A percentile compares a stretch with the other conserved stretches of the same genome.
phyloP scores from a whole-genome alignment of 371 early-diverging fungal species.

The Mucor circinelloides region DNA sequence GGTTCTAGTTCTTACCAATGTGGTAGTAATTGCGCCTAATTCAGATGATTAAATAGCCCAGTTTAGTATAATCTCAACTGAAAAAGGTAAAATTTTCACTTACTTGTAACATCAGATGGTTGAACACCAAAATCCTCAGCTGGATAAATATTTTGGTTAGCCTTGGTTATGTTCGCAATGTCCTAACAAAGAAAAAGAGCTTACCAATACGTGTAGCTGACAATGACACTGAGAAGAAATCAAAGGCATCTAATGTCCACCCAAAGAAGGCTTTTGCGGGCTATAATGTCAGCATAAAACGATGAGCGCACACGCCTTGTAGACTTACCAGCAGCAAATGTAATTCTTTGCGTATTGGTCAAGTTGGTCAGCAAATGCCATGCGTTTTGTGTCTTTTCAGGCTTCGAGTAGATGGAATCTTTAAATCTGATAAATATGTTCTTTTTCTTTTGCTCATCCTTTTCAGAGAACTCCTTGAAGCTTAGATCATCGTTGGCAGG shows the following conservation, averaged over 20 bases:
- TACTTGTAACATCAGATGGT: conserved; percentile 59
- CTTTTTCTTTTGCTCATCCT: conserved; percentile 7
- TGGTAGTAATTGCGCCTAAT: conserved; percentile 48
- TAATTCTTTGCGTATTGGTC: conserved; percentile 40
- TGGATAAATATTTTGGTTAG: conserved; percentile 15
- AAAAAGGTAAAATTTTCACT: conserved; percentile 7
- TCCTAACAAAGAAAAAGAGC: neutral
- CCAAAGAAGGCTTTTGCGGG: conserved; percentile 60
- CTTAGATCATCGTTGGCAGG: conserved; percentile 1
- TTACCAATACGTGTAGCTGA: conserved; percentile 46
- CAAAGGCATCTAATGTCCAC: conserved; percentile 77
- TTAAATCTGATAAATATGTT: conserved; percentile 23
- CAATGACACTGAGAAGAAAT: conserved; percentile 68
- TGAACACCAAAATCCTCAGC: conserved; percentile 58
- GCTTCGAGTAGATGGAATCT: conserved; percentile 33
- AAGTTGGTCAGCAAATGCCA: conserved; percentile 42
- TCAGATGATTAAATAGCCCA: conserved; percentile 5
- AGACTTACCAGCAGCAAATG: conserved; percentile 45
- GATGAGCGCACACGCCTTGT: neutral
- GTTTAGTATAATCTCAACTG: neutral
- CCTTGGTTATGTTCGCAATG: neutral
- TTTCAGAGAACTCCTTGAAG: conserved; percentile 1
- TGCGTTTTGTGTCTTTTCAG: conserved; percentile 33
- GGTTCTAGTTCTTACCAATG: conserved; percentile 25
- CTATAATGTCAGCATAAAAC: too few relatives aligned